These are phyloP conservation scores for Aspergillus fructus DNA, from an alignment of 2,329 filamentous ascomycete species.

Conservation along the genomic window DNA sequence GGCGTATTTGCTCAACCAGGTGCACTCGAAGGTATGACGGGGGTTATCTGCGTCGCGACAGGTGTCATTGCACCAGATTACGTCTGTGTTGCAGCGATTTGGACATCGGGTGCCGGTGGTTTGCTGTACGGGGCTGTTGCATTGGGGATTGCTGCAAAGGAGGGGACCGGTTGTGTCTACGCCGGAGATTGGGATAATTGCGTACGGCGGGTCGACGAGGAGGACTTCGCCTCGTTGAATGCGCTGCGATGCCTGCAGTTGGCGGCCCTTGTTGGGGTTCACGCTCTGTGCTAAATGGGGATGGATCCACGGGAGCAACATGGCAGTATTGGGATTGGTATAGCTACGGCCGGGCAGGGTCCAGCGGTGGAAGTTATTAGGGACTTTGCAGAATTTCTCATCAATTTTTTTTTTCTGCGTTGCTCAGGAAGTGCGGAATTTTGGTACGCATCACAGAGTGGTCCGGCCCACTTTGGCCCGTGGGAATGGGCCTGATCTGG, in stretches of 20 bases:
- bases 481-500: neutral
- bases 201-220: slow-evolving; percentile 31
- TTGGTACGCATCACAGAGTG: neutral
- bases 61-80: slow-evolving; percentile 27
- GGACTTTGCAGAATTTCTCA: neutral
- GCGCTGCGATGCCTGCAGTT: slow-evolving; percentile 25
- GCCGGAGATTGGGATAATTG: slow-evolving; percentile 25
- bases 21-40: slow-evolving; percentile 32
- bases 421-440: neutral
- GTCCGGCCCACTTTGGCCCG: neutral
- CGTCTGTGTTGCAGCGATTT: slow-evolving; percentile 26
- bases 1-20: slow-evolving; percentile 29
- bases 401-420: slow-evolving; percentile 1
- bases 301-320: slow-evolving; percentile 26
- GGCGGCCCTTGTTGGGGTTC: slow-evolving; percentile 32
- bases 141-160: slow-evolving; percentile 31
- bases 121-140: slow-evolving; percentile 21
- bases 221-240: slow-evolving; percentile 27
- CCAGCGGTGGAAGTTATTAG: neutral
- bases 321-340: neutral
- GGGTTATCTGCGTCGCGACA: slow-evolving; percentile 23
- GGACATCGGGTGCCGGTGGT: slow-evolving; percentile 17
- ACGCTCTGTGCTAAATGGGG: slow-evolving; percentile 26
- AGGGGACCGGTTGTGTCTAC: slow-evolving; percentile 8
- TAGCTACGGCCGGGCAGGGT: neutral